Evolutionary conservation across 2,329 filamentous ascomycete genomes (phyloP), one percentile per base, ranked within the genome.

Genomic region (Dothideomycetes sp.): DNA sequence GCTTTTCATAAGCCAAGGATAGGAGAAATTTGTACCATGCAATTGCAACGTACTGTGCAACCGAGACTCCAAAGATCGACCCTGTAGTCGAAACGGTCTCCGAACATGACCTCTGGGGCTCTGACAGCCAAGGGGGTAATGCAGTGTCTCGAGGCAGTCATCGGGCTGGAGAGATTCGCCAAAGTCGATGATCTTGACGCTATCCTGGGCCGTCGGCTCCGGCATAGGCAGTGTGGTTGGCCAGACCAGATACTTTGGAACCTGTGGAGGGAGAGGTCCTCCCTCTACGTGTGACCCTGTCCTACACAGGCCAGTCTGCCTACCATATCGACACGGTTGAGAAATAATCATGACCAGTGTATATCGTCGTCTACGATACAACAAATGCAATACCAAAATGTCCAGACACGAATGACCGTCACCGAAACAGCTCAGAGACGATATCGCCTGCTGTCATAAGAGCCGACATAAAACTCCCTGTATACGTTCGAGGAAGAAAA

Each of bases 31-130:
- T 38, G 15, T 8, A 14, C 24, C 17, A 8, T 32, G 15, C 12
- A 18, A 12, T 27, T 27, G 7, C 24, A 38, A 55, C 54, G 38
- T 42, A 63, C 59, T 43, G 59, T 50, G 33, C 55, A 63, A 2
- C 54, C 60, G 48, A 57, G 49, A 43, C 58, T 58, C 60, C 59
- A 65, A 11, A 63, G 41, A 36, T 64, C 58, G 4, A 64, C 52
- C 35, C 49, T 53, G 49, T 58, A 45, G 48, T 64, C 55, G 34
- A 59, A 40, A 9, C 36, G 39, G 18, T 64, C 58, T 34, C 48
- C 31, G 38, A 65, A 62, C 17, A 66, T 52, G 36, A 60, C 45
- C 47, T 65, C 61, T 1, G 62, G 61, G 32, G 61, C 54, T 9
- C 56, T 53, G 37, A 64, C 31, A 38, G 40, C 3, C 31, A 63